Base-by-base conservation (phyloP, 805 yeast genomes). In the Sporopachydermia quercuum region DNA sequence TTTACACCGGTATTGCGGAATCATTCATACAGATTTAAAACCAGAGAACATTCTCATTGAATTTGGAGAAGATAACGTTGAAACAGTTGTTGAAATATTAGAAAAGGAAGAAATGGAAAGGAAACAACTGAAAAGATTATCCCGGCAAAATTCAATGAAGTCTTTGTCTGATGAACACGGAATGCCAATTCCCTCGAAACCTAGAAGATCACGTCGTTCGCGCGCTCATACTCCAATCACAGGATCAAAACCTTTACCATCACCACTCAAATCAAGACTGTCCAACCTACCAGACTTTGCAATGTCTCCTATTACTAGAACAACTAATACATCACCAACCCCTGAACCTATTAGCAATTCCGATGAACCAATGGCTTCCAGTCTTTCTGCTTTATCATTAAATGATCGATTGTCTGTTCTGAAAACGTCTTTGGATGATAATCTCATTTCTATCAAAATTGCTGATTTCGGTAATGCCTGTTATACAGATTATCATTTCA, bases 381-480 rank as follows among this genome's bases (percentile, higher is more conserved):
- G 30, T 23, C n/a, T 23, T 23, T 23, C 30, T 8, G 30, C 30
- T 23, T 23, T 23, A n/a, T 23, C 30, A n/a, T n/a, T 23, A 8
- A 23, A 23, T n/a, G 30, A 23, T 8, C 30, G 30, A n/a, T n/a
- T 23, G 13, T 8, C 30, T 8, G 11, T 16, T 27, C 15, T 3
- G 19, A 36, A 39, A 40, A 35, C 37, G 13, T n/a, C 54, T 4
- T 40, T 43, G 13, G 51, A 46, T 13, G 60, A 68, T 39, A 79
- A 79, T 46, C 53, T 76, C 11, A 74, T 85, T 35, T 71, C 76
- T 18, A 80, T 89, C 34, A 89, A 89, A 56, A 78, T 91, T 45
- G 97, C 95, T 2, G 98, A 89, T 57, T 65, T 86, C 43, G 96
- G 96, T 33, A 86, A 87, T 54, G 93, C 94, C 1, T 84, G 95